Percentiles rank a stretch among this genome's conserved stretches.
Conservation (phyloP, 192 early-diverging fungal genomes). For the Pecoramyces ruminantium region DNA sequence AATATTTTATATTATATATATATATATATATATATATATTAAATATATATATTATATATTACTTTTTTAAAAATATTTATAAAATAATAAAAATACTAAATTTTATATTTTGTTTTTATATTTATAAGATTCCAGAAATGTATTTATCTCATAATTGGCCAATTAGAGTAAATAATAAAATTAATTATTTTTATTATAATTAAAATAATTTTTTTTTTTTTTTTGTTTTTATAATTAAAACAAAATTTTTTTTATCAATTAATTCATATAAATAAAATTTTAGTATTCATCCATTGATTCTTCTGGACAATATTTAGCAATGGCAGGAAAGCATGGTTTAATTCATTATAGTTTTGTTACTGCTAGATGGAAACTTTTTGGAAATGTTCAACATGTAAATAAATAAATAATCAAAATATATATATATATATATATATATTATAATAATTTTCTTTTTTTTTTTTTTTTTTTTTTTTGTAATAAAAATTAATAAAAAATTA, state of each 20-base stretch:
- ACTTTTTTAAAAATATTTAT: too few relatives aligned
- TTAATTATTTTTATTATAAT: too few relatives aligned
- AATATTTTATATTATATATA: background rate
- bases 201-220: background rate
- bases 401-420: too few relatives aligned
- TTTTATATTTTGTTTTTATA: too few relatives aligned
- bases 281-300: conserved; percentile 48
- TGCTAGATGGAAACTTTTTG: conserved; percentile 77
- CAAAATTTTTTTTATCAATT: too few relatives aligned
- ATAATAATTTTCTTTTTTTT: too few relatives aligned
- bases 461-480: too few relatives aligned
- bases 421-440: too few relatives aligned
- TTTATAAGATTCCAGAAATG: conserved; percentile 37
- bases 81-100: too few relatives aligned
- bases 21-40: background rate
- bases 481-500: too few relatives aligned
- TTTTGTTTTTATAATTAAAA: background rate
- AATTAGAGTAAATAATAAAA: conserved; percentile 33
- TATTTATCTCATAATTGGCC: conserved; percentile 73
- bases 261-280: background rate
- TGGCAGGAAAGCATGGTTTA: conserved; percentile 71
- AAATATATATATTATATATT: too few relatives aligned
- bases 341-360: conserved; percentile 55
- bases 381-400: conserved; percentile 54
- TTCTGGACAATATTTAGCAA: conserved; percentile 57